These are phyloP conservation scores for Neoboletus magnificus DNA, from an alignment of 768 basidiomycete species.

Conservation along the genomic window DNA sequence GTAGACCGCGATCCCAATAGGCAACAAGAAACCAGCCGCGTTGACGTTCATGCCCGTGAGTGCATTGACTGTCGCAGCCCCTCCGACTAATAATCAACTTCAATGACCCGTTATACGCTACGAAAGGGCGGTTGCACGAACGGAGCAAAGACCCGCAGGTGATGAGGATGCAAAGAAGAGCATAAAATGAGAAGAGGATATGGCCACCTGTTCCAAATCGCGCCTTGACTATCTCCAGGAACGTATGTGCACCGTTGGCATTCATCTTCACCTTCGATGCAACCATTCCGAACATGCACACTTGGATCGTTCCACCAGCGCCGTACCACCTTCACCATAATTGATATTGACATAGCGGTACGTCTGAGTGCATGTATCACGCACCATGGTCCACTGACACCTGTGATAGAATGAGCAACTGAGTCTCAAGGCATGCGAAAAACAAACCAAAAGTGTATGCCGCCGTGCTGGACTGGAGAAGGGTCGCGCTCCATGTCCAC, in stretches of 20 bases:
- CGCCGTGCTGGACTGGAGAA: slow-evolving; percentile 51
- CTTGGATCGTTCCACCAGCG: slow-evolving; percentile 51
- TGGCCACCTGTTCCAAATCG: slow-evolving; percentile 48
- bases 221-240: slow-evolving; percentile 52
- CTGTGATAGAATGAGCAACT: slow-evolving; percentile 13
- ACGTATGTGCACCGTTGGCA: slow-evolving; percentile 56
- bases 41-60: slow-evolving; percentile 44
- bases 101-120: neutral
- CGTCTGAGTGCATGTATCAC: neutral
- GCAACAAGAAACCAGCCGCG: slow-evolving; percentile 45
- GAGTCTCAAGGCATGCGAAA: neutral
- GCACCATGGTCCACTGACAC: slow-evolving; percentile 49
- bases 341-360: neutral
- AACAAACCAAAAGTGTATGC: slow-evolving; percentile 44
- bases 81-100: slow-evolving; percentile 34
- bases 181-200: slow-evolving; percentile 51
- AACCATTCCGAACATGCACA: slow-evolving; percentile 50
- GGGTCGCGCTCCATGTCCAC: slow-evolving; percentile 57
- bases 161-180: slow-evolving; percentile 47
- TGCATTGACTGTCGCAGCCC: slow-evolving; percentile 43
- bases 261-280: slow-evolving; percentile 59
- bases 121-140: slow-evolving; percentile 20
- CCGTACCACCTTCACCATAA: slow-evolving; percentile 43
- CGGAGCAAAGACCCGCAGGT: slow-evolving; percentile 50
- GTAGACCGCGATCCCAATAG: slow-evolving; percentile 43